Evolutionary conservation across 768 basidiomycete genomes (phyloP).

Genomic region (Suillus subluteus): DNA sequence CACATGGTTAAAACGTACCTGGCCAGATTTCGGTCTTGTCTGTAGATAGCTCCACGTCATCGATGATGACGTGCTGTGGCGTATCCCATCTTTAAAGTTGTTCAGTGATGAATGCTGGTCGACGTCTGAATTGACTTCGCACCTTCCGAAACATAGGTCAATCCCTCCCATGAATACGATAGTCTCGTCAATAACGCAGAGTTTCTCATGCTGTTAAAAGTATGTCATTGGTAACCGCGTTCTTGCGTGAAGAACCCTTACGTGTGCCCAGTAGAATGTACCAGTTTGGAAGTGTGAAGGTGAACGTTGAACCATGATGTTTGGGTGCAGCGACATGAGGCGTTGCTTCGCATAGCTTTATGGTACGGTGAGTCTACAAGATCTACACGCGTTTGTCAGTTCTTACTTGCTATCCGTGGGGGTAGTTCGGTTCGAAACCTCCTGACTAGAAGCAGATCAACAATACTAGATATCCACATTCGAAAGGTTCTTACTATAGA

Average conservation of each 20-base stretch:
- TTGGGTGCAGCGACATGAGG: slow-evolving; percentile 78
- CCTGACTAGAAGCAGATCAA: slow-evolving; percentile 59
- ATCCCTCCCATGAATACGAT: slow-evolving; percentile 99
- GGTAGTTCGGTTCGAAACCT: slow-evolving; percentile 94
- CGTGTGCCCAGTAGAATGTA: slow-evolving; percentile 99
- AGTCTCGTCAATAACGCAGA: slow-evolving; percentile 96
- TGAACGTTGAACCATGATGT: slow-evolving; percentile 95
- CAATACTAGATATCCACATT: neutral
- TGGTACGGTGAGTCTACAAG: slow-evolving; percentile 13
- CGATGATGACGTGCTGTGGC: slow-evolving; percentile 86
- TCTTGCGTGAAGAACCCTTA: slow-evolving; percentile 40
- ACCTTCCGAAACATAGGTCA: slow-evolving; percentile 92
- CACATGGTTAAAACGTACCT: slow-evolving; percentile 45
- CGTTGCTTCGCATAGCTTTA: slow-evolving; percentile 84
- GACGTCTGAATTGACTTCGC: neutral
- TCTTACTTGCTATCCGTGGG: slow-evolving; percentile 90
- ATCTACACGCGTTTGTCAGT: neutral
- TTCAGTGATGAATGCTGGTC: slow-evolving; percentile 5
- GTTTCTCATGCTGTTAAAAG: slow-evolving; percentile 82
- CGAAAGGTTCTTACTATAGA: slow-evolving; percentile 67
- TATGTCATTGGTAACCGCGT: slow-evolving; percentile 9
- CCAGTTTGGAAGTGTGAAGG: slow-evolving; percentile 98
- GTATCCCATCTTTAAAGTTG: slow-evolving; percentile 82
- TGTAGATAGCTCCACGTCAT: slow-evolving; percentile 70
- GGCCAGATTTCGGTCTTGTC: slow-evolving; percentile 84